These are phyloP conservation scores for Gymnopus androsaceus DNA, from an alignment of 1,284 basidiomycete genomes.

Conservation along the genomic window DNA sequence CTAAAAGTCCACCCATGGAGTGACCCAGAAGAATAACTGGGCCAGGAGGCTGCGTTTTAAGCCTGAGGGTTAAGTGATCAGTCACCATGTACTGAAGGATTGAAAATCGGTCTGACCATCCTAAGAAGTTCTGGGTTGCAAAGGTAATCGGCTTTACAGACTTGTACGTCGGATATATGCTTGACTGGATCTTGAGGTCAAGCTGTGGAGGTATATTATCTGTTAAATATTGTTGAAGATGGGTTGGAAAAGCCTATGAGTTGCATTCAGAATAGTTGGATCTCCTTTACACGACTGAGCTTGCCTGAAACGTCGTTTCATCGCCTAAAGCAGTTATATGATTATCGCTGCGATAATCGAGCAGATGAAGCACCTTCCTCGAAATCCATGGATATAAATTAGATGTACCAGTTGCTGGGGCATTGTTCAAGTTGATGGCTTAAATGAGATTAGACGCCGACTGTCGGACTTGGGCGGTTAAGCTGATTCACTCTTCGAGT, in stretches of 20 bases:
- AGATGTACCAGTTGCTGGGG: slow-evolving; percentile 42
- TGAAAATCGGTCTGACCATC: slow-evolving; percentile 40
- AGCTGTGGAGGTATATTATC: slow-evolving; percentile 34
- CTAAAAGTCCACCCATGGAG: slow-evolving; percentile 61
- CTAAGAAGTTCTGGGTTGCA: slow-evolving; percentile 51
- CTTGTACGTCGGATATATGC: slow-evolving; percentile 60
- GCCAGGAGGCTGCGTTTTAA: slow-evolving; percentile 52
- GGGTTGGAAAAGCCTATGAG: slow-evolving; percentile 49
- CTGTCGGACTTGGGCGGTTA: background rate
- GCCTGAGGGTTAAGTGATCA: slow-evolving; percentile 33
- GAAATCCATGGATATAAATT: slow-evolving; percentile 56
- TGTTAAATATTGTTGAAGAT: slow-evolving; percentile 47
- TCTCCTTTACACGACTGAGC: slow-evolving; percentile 13
- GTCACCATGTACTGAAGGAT: background rate
- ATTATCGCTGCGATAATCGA: slow-evolving; percentile 9
- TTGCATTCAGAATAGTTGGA: background rate
- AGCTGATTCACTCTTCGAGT: background rate
- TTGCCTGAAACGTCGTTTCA: slow-evolving; percentile 49
- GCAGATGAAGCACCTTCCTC: slow-evolving; percentile 40
- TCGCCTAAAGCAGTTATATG: slow-evolving; percentile 34
- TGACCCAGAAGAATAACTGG: slow-evolving; percentile 57
- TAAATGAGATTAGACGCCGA: background rate
- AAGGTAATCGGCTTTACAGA: slow-evolving; percentile 49
- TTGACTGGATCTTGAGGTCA: slow-evolving; percentile 42
- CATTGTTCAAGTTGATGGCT: slow-evolving; percentile 4